phyloP scores from a whole-genome alignment of 1,139 yeast genomes.

The Pichia sp. region DNA sequence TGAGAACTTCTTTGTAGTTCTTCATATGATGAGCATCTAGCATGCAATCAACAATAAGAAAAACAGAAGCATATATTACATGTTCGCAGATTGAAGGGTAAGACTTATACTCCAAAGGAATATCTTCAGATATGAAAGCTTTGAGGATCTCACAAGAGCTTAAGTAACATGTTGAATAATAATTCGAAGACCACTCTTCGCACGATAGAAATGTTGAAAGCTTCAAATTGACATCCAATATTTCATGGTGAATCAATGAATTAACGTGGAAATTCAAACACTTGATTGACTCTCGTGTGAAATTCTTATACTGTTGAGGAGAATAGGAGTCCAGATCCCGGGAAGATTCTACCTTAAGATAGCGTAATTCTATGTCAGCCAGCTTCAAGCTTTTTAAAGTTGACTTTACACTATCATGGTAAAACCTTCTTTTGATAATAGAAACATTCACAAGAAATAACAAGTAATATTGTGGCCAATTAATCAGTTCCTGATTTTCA shows the following conservation, averaged over 20 bases:
- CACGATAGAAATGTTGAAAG: conserved; percentile 27
- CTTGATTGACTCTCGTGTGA: conserved; percentile 13
- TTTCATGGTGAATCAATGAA: conserved; percentile 22
- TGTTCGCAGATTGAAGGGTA: conserved; percentile 24
- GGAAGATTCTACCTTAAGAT: conserved; percentile 21
- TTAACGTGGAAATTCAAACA: conserved; percentile 20
- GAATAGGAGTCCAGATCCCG: conserved; percentile 21
- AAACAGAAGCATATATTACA: conserved; percentile 27
- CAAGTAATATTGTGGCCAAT: conserved; percentile 25
- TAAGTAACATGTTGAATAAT: conserved; percentile 23
- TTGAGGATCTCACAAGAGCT: conserved; percentile 22
- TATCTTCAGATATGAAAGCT: conserved; percentile 16
- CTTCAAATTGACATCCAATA: conserved; percentile 28
- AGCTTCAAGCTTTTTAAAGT: conserved; percentile 20
- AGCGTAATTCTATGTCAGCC: conserved; percentile 28
- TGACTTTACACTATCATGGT: conserved; percentile 22
- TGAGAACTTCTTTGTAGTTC: conserved; percentile 16
- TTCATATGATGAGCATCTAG: conserved; percentile 20
- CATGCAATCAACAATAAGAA: conserved; percentile 28
- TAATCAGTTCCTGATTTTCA: conserved; percentile 13
- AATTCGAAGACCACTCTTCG: conserved; percentile 24
- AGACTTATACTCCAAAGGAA: conserved; percentile 22
- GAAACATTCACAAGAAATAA: conserved; percentile 20
- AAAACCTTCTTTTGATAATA: conserved; percentile 24
- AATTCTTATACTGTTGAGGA: conserved; percentile 13